Evolutionary conservation across 768 basidiomycete genomes (phyloP).

Genomic region (Psilocybe cyanescens): DNA sequence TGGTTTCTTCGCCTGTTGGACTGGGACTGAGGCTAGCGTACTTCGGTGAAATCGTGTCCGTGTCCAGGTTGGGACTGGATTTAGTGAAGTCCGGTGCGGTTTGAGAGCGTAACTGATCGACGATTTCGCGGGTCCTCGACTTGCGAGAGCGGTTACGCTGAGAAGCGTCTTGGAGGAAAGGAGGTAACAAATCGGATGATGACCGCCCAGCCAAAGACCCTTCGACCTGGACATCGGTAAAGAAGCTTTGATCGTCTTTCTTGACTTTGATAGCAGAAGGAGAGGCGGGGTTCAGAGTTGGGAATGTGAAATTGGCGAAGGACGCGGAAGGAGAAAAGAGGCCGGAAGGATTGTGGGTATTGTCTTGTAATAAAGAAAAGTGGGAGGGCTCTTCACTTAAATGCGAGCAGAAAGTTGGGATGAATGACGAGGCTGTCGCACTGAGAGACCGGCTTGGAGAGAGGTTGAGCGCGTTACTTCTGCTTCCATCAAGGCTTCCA

Average conservation of each 20-base stretch:
- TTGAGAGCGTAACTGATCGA: slow-evolving; percentile 55
- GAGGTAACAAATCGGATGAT: slow-evolving; percentile 43
- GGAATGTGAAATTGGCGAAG: slow-evolving; percentile 48
- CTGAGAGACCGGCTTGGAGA: slow-evolving; percentile 40
- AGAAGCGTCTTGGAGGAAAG: slow-evolving; percentile 48
- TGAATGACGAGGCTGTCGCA: slow-evolving; percentile 48
- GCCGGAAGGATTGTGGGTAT: slow-evolving; percentile 15
- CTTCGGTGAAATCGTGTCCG: slow-evolving; percentile 21
- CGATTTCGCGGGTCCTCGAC: slow-evolving; percentile 63
- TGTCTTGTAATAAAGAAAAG: slow-evolving; percentile 24
- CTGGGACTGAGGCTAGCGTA: slow-evolving; percentile 38
- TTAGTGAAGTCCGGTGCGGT: slow-evolving; percentile 18
- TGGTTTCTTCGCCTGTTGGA: slow-evolving; percentile 33
- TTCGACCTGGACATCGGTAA: slow-evolving; percentile 42
- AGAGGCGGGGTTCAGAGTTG: slow-evolving; percentile 46
- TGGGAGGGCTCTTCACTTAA: slow-evolving; percentile 26
- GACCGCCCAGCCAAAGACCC: slow-evolving; percentile 24
- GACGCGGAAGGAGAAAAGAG: slow-evolving; percentile 16
- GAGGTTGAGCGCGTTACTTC: slow-evolving; percentile 19
- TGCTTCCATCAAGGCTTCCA: slow-evolving; percentile 21
- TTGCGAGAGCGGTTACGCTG: slow-evolving; percentile 42
- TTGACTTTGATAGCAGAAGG: slow-evolving; percentile 44
- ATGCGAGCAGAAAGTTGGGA: slow-evolving; percentile 38
- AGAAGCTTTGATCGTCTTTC: slow-evolving; percentile 59
- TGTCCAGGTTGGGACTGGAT: slow-evolving; percentile 2